A percentile compares a stretch with the other conserved stretches of the same genome.
These are phyloP conservation scores for Xylariaceae sp. DNA, from an alignment of 2,329 filamentous ascomycete species.

Conservation along the genomic window DNA sequence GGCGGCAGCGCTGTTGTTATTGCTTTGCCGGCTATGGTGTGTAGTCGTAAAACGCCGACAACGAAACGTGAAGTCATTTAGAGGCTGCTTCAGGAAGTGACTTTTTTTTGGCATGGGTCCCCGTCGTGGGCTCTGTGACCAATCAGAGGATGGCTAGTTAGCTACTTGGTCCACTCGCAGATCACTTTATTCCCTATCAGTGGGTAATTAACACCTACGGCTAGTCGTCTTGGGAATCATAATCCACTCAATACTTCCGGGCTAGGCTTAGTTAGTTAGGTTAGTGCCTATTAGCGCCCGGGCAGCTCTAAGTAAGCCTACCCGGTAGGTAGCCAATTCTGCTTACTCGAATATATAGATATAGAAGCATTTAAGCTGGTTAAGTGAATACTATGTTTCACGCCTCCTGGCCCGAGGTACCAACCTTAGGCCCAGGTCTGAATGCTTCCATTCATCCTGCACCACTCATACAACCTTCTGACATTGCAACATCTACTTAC, in stretches of 20 bases:
- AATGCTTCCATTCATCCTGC: too few relatives aligned
- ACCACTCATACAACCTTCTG: too few relatives aligned
- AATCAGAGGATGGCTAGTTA: constrained; percentile 1
- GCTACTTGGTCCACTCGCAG: not conserved
- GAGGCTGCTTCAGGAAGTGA: constrained; percentile 9
- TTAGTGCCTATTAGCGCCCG: too few relatives aligned
- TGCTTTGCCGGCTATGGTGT: not conserved
- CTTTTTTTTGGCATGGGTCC: constrained; percentile 19
- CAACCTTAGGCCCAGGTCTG: too few relatives aligned
- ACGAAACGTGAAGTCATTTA: not conserved
- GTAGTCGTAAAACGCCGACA: not conserved
- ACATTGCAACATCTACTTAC: not conserved
- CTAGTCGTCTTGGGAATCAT: not conserved
- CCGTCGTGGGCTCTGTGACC: constrained; percentile 6
- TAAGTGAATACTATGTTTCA: too few relatives aligned
- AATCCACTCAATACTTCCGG: too few relatives aligned
- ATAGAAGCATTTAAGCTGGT: too few relatives aligned
- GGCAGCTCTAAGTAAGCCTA: too few relatives aligned
- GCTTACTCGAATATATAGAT: too few relatives aligned
- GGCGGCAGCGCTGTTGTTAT: constrained; percentile 11
- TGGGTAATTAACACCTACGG: not conserved
- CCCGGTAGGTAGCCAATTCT: too few relatives aligned
- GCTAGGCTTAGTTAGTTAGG: too few relatives aligned
- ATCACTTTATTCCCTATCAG: not conserved
- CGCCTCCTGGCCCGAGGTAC: too few relatives aligned